Conservation (phyloP, 495 filamentous ascomycete genomes). For the Thermochaetoides thermophila region DNA sequence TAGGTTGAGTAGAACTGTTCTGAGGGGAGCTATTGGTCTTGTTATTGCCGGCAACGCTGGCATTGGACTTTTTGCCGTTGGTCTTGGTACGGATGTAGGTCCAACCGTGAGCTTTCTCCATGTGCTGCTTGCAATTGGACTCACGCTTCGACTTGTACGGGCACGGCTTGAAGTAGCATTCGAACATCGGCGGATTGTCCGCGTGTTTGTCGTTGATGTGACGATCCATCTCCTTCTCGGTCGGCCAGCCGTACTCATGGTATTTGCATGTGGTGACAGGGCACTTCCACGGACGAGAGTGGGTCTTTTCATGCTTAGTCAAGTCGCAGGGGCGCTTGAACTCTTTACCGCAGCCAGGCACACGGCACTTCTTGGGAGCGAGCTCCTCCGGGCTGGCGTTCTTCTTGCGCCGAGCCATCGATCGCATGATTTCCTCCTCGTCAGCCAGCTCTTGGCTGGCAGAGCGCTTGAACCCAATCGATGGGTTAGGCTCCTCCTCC, state of each 20-base stretch:
- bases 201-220: constrained; percentile 95
- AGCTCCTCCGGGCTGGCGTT: constrained; percentile 56
- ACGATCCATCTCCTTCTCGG: constrained; percentile 91
- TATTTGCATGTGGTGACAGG: constrained; percentile 69
- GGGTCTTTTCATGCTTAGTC: constrained; percentile 94
- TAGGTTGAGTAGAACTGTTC: constrained; percentile 27
- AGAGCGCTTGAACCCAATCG: constrained; percentile 44
- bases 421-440: constrained; percentile 65
- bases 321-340: constrained; percentile 89
- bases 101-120: constrained; percentile 96
- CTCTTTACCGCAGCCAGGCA: constrained; percentile 63
- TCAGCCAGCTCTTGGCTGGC: constrained; percentile 44
- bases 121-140: constrained; percentile 98
- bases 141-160: constrained; percentile 89
- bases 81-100: constrained; percentile 81
- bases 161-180: constrained; percentile 75
- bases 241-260: constrained; percentile 76
- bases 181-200: constrained; percentile 54
- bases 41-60: constrained; percentile 28
- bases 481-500: constrained; percentile 25
- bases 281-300: constrained; percentile 92
- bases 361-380: constrained; percentile 52
- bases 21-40: constrained; percentile 24
- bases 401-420: constrained; percentile 84
- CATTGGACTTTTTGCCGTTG: constrained; percentile 43